Conservation (phyloP, 1,139 yeast species). For the Kodamaea anthophila region DNA sequence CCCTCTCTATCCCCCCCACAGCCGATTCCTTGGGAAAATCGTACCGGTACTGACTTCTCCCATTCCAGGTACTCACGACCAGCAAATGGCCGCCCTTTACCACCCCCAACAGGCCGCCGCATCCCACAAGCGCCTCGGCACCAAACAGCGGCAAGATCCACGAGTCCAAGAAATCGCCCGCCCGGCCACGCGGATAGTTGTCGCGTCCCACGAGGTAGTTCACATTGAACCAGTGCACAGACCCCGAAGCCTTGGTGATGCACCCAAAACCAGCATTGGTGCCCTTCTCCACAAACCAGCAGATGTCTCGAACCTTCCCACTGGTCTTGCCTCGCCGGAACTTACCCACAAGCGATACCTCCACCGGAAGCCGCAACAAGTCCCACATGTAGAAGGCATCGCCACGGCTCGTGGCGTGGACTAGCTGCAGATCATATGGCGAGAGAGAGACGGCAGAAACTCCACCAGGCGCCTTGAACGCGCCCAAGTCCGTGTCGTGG, state of each 20-base stretch:
- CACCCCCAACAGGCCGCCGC: slow-evolving; percentile 30
- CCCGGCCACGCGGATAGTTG: slow-evolving; percentile 19
- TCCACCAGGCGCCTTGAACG: slow-evolving; percentile 56
- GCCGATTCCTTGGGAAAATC: slow-evolving; percentile 34
- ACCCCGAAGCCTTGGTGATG: slow-evolving; percentile 50
- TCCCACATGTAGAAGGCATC: slow-evolving; percentile 66
- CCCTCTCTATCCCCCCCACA: slow-evolving; percentile 1
- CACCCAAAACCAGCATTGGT: slow-evolving; percentile 47
- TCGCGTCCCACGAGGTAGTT: slow-evolving; percentile 34
- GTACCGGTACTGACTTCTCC: slow-evolving; percentile 39
- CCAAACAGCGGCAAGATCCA: slow-evolving; percentile 37
- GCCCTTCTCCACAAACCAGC: slow-evolving; percentile 46
- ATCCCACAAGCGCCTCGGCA: slow-evolving; percentile 26
- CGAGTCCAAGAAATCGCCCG: slow-evolving; percentile 22
- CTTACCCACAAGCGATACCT: slow-evolving; percentile 52
- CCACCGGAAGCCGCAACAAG: slow-evolving; percentile 44
- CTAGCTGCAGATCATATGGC: slow-evolving; percentile 55
- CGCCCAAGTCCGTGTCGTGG: slow-evolving; percentile 39
- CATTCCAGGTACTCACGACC: slow-evolving; percentile 40
- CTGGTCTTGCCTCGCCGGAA: slow-evolving; percentile 62
- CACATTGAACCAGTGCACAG: slow-evolving; percentile 57
- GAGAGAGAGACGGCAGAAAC: slow-evolving; percentile 56
- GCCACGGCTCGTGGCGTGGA: slow-evolving; percentile 55
- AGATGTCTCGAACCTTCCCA: slow-evolving; percentile 44
- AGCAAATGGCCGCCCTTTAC: slow-evolving; percentile 33